Evolutionary conservation across 192 early-diverging fungal genomes (phyloP), one percentile per base, ranked within the genome.

Genomic region (Thamnidium elegans): DNA sequence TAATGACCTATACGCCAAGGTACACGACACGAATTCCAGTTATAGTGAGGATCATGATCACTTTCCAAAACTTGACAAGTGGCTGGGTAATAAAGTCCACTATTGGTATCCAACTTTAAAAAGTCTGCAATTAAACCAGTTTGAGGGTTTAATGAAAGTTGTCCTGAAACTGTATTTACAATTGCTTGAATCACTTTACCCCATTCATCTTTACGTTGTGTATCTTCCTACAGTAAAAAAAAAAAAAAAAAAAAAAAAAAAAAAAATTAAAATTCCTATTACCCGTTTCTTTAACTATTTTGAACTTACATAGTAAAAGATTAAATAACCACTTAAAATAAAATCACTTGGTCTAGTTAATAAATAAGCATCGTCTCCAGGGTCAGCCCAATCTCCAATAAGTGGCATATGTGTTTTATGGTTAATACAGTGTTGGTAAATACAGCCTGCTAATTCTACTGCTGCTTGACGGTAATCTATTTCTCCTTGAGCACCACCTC

Each of bases 11-110:
- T 62, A 11, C 78, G 74, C 81, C 81, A 83, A 60, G 81, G 81
- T 8, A 83, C 81, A 62, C 81, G 78, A 32, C 81, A 83, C 8
- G 78, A 80, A 55, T 83, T 83, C 81, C 81, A 83, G 54, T 83
- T 83, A 47, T 71, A 83, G 50, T 80, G 74, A 50, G 68, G 48
- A 46, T 73, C 69, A 66, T 79, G 74, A 51, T 79, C 73, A 58
- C 80, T 78, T 61, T 80, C 81, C 11, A 83, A 60, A 32, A 83
- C 71, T 51, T 83, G 62, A 7, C 74, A 63, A 4, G 36, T n/a
- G 4, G 75, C 65, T 7, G 79, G 76, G 15, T 72, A 61, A 68
- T 69, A 83, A 4, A 30, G 44, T 15, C 59, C 59, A 13, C 63
- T 62, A n/a, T 69, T 63, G 7, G 67, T 32, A 21, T 77, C 63